Percentiles rank a stretch among this genome's conserved stretches.
These are phyloP conservation scores for Backusella westeae DNA, from an alignment of 192 early-diverging fungal genomes.

Conservation along the genomic window DNA sequence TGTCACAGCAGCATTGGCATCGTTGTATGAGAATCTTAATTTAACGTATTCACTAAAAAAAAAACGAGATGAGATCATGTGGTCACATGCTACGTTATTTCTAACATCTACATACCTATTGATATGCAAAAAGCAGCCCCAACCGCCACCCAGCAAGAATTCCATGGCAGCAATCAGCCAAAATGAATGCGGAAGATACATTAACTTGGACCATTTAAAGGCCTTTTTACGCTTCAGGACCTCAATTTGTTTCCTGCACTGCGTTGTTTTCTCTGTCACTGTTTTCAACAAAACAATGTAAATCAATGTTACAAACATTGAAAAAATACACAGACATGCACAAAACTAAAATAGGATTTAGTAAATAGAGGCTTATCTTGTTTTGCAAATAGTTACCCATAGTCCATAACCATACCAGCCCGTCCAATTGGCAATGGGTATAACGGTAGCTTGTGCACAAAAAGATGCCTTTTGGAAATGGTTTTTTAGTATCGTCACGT, in stretches of 20 bases:
- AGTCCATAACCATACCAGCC: conserved; percentile 47
- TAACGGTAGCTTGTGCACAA: conserved; percentile 62
- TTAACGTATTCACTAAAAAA: conserved; percentile 65
- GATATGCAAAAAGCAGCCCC: conserved; percentile 68
- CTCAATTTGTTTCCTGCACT: conserved; percentile 18
- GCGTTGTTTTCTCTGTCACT: conserved; percentile 21
- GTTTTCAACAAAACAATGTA: conserved; percentile 61
- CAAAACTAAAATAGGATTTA: conserved; percentile 55
- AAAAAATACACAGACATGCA: conserved; percentile 59
- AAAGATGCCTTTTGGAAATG: conserved; percentile 52
- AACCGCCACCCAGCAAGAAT: conserved; percentile 58
- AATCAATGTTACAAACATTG: conserved; percentile 67
- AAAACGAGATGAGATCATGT: background rate
- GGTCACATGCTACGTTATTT: background rate
- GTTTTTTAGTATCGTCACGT: too few species aligned
- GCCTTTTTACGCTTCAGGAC: conserved; percentile 49
- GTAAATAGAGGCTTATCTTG: background rate
- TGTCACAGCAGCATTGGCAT: conserved; percentile 60
- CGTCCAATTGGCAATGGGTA: conserved; percentile 53
- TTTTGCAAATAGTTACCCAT: conserved; percentile 22
- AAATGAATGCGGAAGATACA: conserved; percentile 57
- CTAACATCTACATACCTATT: conserved; percentile 38
- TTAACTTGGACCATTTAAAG: conserved; percentile 53
- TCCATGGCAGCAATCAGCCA: conserved; percentile 61
- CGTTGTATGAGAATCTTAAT: conserved; percentile 60